phyloP scores from a whole-genome alignment of 1,139 yeast species.

The Candida sanyaensis region DNA sequence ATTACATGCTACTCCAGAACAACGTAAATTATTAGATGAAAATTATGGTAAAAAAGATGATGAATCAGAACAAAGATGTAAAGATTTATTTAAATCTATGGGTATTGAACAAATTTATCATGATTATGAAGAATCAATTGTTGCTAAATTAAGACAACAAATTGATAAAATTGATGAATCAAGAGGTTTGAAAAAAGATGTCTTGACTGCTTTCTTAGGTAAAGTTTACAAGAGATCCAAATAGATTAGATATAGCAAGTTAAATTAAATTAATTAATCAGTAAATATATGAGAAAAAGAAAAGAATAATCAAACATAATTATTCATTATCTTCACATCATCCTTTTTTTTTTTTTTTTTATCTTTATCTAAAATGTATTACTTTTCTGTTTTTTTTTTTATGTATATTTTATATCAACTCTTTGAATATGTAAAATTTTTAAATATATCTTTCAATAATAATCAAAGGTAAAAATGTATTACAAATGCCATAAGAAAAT shows the following conservation, averaged over 20 bases:
- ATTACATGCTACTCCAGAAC: constrained; percentile 74
- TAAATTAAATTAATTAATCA: neutral
- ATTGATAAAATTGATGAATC: constrained; percentile 81
- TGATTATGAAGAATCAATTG: constrained; percentile 81
- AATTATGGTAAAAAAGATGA: constrained; percentile 88
- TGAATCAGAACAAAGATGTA: constrained; percentile 68
- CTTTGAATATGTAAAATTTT: neutral
- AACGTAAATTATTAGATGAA: constrained; percentile 77
- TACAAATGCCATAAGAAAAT: neutral
- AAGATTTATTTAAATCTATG: constrained; percentile 72
- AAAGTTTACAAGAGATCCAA: constrained; percentile 94
- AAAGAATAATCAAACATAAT: too few species aligned
- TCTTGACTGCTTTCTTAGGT: constrained; percentile 77
- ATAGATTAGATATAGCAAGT: constrained; percentile 30
- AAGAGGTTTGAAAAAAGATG: constrained; percentile 88
- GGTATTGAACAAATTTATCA: constrained; percentile 70
- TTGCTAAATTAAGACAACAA: constrained; percentile 59
- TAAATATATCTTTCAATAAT: too few species aligned
- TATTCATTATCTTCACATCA: too few species aligned
- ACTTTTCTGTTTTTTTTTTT: neutral
- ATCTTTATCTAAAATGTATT: too few species aligned
- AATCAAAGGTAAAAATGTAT: neutral
- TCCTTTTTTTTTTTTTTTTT: too few species aligned
- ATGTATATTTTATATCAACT: neutral
- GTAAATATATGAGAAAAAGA: neutral